Conservation (phyloP, 108 stramenopile species). For the Parietichytrium sp. region DNA sequence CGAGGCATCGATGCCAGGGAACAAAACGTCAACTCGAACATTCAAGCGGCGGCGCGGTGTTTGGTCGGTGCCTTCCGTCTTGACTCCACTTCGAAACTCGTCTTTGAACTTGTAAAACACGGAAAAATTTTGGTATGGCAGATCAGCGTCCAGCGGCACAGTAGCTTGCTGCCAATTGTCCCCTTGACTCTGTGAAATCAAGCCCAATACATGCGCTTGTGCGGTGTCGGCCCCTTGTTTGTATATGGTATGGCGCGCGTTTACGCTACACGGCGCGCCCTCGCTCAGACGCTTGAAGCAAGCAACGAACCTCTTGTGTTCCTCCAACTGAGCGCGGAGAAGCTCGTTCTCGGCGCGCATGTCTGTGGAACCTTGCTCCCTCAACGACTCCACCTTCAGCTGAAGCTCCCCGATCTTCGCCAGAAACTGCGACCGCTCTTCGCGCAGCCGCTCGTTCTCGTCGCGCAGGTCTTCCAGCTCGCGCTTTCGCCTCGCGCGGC, state of each 20-base stretch:
- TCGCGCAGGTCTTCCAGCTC: conserved; percentile 37
- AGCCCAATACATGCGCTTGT: conserved; percentile 12
- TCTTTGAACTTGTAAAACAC: conserved; percentile 39
- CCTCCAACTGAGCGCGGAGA: conserved; percentile 14
- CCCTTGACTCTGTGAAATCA: conserved; percentile 12
- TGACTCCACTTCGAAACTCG: neutral
- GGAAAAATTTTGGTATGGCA: conserved; percentile 33
- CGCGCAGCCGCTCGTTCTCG: conserved; percentile 34
- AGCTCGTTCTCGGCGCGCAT: conserved; percentile 31
- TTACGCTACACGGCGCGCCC: neutral
- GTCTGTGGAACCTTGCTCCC: conserved; percentile 33
- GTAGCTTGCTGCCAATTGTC: conserved; percentile 17
- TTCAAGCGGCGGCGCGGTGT: conserved; percentile 6
- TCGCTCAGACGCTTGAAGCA: conserved; percentile 20
- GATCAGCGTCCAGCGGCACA: conserved; percentile 14
- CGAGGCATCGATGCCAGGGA: conserved; percentile 26
- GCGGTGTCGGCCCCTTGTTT: conserved; percentile 23
- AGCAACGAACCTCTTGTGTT: conserved; percentile 16
- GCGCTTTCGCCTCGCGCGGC: conserved; percentile 30
- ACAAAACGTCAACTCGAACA: conserved; percentile 15
- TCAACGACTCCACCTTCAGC: conserved; percentile 21
- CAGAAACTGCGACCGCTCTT: conserved; percentile 33
- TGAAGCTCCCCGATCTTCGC: conserved; percentile 30
- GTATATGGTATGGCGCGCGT: conserved; percentile 30
- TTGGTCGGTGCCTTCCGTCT: neutral